These are phyloP conservation scores for Amphibolis antarctica DNA, from an alignment of 106 monocot species.

Conservation along the genomic window DNA sequence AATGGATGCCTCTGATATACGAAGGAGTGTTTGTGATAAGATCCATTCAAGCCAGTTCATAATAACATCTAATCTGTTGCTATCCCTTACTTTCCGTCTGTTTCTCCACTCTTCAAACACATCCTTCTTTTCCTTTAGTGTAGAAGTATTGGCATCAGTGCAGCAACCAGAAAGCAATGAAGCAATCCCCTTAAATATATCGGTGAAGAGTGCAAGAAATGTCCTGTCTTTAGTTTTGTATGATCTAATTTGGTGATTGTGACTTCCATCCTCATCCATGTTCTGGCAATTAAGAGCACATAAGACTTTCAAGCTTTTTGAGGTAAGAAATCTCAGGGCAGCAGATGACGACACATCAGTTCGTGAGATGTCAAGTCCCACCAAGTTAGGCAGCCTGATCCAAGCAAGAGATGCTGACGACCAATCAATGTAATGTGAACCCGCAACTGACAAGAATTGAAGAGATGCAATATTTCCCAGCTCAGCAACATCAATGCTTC, in stretches of 20 bases:
- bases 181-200: conserved; percentile 50
- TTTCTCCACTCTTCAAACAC: conserved; percentile 37
- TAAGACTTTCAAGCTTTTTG: conserved; percentile 59
- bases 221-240: conserved; percentile 47
- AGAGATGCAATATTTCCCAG: conserved; percentile 32
- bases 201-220: conserved; percentile 40
- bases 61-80: conserved; percentile 35
- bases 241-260: conserved; percentile 17
- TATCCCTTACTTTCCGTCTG: conserved; percentile 18
- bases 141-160: neutral
- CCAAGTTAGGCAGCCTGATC: conserved; percentile 44
- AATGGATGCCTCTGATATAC: conserved; percentile 66
- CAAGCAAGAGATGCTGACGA: conserved; percentile 37
- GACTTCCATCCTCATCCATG: conserved; percentile 35
- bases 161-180: conserved; percentile 24
- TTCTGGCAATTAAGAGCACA: conserved; percentile 53
- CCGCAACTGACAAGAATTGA: conserved; percentile 48
- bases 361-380: conserved; percentile 70
- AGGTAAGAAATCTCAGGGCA: conserved; percentile 34
- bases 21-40: conserved; percentile 54
- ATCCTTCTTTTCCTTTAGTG: conserved; percentile 11
- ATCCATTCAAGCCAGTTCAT: conserved; percentile 89
- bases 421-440: conserved; percentile 46
- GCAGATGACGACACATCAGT: conserved; percentile 53
- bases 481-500: conserved; percentile 27